A percentile compares a stretch with the other conserved stretches of the same genome.
Evolutionary conservation across 78 protist species (phyloP).

Genomic region (Blattamonas nauphoetae): DNA sequence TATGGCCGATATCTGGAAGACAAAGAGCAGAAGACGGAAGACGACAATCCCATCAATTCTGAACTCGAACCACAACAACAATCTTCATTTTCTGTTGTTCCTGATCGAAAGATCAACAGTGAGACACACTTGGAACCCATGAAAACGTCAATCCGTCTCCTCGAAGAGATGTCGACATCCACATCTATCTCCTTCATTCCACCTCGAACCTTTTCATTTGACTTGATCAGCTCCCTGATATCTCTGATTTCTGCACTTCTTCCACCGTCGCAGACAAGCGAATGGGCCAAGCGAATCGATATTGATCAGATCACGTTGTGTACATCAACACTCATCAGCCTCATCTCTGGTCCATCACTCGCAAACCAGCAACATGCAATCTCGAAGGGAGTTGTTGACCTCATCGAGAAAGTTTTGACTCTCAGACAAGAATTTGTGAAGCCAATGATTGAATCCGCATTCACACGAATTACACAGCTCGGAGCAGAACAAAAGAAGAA

Average conservation of each 20-base stretch:
- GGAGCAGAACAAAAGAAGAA: too few relatives aligned
- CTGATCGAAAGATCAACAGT: too few relatives aligned
- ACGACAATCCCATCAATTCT: too few relatives aligned
- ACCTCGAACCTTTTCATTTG: not conserved
- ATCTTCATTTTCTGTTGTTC: too few relatives aligned
- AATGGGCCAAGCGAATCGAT: not conserved
- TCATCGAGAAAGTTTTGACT: not conserved
- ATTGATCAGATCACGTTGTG: not conserved
- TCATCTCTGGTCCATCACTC: not conserved
- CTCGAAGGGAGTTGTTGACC: not conserved
- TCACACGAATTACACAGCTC: not conserved
- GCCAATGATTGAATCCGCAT: not conserved
- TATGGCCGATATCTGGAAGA: not conserved
- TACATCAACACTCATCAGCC: not conserved
- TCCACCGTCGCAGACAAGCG: not conserved
- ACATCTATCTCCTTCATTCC: too few relatives aligned
- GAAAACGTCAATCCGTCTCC: too few relatives aligned
- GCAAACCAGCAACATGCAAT: not conserved
- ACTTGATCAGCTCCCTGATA: not conserved
- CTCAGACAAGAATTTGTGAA: not conserved
- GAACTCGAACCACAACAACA: too few relatives aligned
- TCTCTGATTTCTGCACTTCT: not conserved
- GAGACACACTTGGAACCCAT: too few relatives aligned
- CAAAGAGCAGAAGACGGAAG: too few relatives aligned
- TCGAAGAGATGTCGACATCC: too few relatives aligned